These are phyloP conservation scores for Trypethelium eluteriae DNA, from an alignment of 495 filamentous ascomycete species.

Conservation along the genomic window DNA sequence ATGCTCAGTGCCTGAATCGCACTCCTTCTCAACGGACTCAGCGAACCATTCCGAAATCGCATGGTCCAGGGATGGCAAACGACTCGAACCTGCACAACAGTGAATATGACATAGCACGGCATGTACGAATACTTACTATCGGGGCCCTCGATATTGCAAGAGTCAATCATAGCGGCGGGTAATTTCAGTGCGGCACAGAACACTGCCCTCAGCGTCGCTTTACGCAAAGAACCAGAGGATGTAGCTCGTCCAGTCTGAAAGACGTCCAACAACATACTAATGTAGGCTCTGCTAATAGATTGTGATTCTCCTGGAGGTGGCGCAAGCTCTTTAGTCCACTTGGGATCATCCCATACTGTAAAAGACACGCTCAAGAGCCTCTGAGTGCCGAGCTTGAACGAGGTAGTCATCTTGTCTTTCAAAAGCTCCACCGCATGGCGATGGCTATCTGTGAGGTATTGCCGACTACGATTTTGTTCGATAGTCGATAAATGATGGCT, in stretches of 20 bases:
- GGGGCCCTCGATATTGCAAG: neutral
- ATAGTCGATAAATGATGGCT: slow-evolving; percentile 11
- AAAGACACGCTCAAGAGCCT: neutral
- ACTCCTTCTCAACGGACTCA: neutral
- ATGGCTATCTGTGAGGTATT: neutral
- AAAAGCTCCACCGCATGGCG: neutral
- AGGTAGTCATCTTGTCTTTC: neutral
- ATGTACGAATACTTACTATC: neutral
- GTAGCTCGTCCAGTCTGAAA: neutral
- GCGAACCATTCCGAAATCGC: neutral
- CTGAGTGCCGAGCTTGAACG: neutral
- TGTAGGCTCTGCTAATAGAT: neutral
- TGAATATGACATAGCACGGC: too few species aligned
- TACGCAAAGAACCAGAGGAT: neutral
- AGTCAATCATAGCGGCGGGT: neutral
- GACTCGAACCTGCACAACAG: too few species aligned
- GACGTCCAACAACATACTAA: neutral
- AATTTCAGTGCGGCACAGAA: neutral
- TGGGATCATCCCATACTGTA: neutral
- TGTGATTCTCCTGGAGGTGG: neutral
- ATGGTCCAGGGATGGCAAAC: neutral
- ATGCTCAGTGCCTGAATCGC: neutral
- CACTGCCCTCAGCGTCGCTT: neutral
- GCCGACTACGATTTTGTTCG: slow-evolving; percentile 15
- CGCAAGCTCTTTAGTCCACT: neutral